Conservation (phyloP, 1,284 basidiomycete species). For the Apiotrichum montevideense region DNA sequence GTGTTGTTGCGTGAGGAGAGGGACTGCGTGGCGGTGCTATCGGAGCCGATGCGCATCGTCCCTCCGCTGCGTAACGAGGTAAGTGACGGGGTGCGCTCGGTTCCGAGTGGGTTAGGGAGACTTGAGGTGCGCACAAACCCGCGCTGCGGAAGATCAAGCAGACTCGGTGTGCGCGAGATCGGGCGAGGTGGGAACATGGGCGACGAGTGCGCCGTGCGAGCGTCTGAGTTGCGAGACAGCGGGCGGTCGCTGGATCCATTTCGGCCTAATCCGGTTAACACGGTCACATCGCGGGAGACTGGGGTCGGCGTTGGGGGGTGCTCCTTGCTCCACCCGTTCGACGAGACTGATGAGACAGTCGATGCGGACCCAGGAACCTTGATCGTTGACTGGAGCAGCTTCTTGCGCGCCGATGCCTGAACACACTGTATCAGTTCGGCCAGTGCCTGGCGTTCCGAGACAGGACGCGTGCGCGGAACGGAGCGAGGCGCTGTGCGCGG, state of each 20-base stretch:
- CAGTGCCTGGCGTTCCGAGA: slow-evolving; percentile 19
- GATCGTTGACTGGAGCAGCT: slow-evolving; percentile 4
- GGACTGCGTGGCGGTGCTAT: not conserved
- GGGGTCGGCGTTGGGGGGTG: slow-evolving; percentile 21
- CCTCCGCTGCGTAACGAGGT: not conserved
- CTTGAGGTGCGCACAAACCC: not conserved
- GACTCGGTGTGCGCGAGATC: not conserved
- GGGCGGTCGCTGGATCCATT: not conserved
- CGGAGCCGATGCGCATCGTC: too few relatives aligned
- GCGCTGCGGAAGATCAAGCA: not conserved
- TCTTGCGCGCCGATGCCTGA: slow-evolving; percentile 19
- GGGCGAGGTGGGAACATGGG: not conserved
- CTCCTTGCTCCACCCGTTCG: slow-evolving; percentile 11
- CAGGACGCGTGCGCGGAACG: slow-evolving; percentile 15
- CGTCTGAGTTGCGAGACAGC: not conserved
- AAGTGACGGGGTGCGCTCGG: not conserved
- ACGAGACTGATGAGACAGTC: slow-evolving; percentile 6
- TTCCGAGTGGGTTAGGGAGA: not conserved
- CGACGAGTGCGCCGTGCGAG: not conserved
- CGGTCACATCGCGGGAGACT: slow-evolving; percentile 13
- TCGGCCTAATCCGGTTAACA: not conserved
- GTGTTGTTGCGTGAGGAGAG: too few relatives aligned
- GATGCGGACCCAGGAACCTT: slow-evolving; percentile 7
- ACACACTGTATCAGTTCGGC: slow-evolving; percentile 20
- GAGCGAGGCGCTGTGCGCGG: slow-evolving; percentile 19